Evolutionary conservation across 345 rosid genomes (phyloP).

Genomic region (Linum trigynum): DNA sequence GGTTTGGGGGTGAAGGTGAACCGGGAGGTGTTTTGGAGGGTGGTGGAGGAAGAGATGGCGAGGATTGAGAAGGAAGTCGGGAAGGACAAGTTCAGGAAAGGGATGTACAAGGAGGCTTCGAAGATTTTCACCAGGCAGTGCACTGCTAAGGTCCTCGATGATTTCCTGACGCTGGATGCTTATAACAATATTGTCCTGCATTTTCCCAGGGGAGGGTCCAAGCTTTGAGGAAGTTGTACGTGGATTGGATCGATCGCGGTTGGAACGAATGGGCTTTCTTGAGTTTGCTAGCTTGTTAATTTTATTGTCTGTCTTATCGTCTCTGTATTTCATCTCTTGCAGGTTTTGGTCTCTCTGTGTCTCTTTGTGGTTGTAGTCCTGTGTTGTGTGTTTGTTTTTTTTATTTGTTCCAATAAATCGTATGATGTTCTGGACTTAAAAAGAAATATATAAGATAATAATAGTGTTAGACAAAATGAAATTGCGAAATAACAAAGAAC

Average conservation of each 20-base stretch:
- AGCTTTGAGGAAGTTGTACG: slow-evolving; percentile 38
- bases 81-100: slow-evolving; percentile 58
- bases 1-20: slow-evolving; percentile 62
- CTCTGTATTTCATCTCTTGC: too few relatives aligned
- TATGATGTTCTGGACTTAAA: too few relatives aligned
- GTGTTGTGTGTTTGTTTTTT: too few relatives aligned
- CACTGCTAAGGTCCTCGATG: slow-evolving; percentile 46
- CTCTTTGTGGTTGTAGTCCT: too few relatives aligned
- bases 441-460: too few relatives aligned
- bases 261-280: too few relatives aligned
- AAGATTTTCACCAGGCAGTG: slow-evolving; percentile 72
- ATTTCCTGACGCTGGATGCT: slow-evolving; percentile 74
- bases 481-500: too few relatives aligned
- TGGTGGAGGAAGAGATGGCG: slow-evolving; percentile 80
- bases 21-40: slow-evolving; percentile 57
- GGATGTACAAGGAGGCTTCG: slow-evolving; percentile 69
- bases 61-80: slow-evolving; percentile 84
- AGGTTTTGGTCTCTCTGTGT: too few relatives aligned
- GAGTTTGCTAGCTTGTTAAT: too few relatives aligned
- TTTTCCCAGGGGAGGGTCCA: slow-evolving; percentile 42
- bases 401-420: too few relatives aligned
- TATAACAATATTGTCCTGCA: slow-evolving; percentile 57
- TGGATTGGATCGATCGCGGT: background rate
- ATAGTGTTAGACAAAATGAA: too few relatives aligned
- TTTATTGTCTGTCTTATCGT: too few relatives aligned